phyloP scores from a whole-genome alignment of 1,284 basidiomycete species.

The Tilletia walkeri region DNA sequence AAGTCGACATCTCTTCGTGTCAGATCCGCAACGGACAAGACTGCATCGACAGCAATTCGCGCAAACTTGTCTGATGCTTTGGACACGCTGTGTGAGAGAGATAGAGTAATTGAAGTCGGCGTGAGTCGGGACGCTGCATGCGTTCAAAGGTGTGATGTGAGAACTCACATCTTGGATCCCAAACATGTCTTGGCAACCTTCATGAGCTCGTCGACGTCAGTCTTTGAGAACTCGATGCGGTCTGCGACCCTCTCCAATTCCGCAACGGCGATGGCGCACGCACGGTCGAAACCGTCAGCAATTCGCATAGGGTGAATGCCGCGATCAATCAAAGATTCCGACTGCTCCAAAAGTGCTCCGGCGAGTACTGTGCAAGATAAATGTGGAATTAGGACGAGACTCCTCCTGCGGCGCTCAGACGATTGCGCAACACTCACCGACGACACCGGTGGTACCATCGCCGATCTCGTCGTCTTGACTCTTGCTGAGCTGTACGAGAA shows the following conservation, averaged over 20 bases:
- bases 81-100: constrained; percentile 69
- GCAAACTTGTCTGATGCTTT: constrained; percentile 94
- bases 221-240: constrained; percentile 76
- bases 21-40: constrained; percentile 90
- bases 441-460: constrained; percentile 97
- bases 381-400: not conserved
- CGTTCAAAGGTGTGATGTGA: not conserved
- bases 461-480: constrained; percentile 99
- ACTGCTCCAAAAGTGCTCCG: constrained; percentile 88
- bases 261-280: constrained; percentile 82
- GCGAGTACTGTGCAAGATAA: constrained; percentile 71
- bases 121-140: no score
- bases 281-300: constrained; percentile 94
- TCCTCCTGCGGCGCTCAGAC: not conserved
- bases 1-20: constrained; percentile 93
- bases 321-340: constrained; percentile 79
- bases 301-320: constrained; percentile 98
- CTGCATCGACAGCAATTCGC: constrained; percentile 94
- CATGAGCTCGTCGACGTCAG: constrained; percentile 69
- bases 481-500: constrained; percentile 92
- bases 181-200: constrained; percentile 95
- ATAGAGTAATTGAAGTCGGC: not conserved
- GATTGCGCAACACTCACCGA: constrained; percentile 66
- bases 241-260: constrained; percentile 93
- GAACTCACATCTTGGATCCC: constrained; percentile 87